Base-by-base conservation (phyloP, 306 rosid species). In the Begonia fuchsioides region DNA sequence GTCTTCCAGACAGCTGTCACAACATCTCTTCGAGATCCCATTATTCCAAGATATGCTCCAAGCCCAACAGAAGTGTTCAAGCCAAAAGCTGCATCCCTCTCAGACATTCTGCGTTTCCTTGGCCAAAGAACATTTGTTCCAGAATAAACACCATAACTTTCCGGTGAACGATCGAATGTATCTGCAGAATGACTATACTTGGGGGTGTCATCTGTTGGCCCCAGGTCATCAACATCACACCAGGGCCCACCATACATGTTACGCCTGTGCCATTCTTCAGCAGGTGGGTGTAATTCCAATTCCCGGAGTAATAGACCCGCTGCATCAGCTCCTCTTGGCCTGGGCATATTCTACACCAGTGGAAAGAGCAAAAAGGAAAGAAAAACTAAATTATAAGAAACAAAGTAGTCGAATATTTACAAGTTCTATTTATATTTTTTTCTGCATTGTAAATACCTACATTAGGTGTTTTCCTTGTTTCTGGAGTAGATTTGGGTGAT, bases 61-160 rank as follows among this genome's bases (percentile, higher is more conserved):
- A 90, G 69, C 47, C 96, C 98, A 55, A 90, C 88, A 26, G 98
- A 90, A 54, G 85, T 85, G 65, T 85, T 90, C 66, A 90, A 59
- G 56, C 98, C 98, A 76, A 90, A 90, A 69, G 98, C 98, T 60
- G 98, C 98, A 77, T 90, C 96, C 70, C 98, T 78, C 75, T 90
- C 98, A 48, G 98, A 90, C 81, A 90, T 69, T 66, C 98, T 77
- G 58, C 98, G 98, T 67, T 90, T 90, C 86, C 85, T 71, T 32
- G 98, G 98, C 98, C 98, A 90, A 65, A 90, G 56, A 51, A 72
- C 78, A 50, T 73, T 81, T 52, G 74, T 56, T 64, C 94, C 93
- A 39, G 72, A 60, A 52, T 69, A 63, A 49, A 68, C 73, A 65
- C 81, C 71, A 45, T 67, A 68, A 61, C 70, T 68, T 54, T 81